phyloP scores from a whole-genome alignment of 768 basidiomycete species.

The Lactarius vividus region DNA sequence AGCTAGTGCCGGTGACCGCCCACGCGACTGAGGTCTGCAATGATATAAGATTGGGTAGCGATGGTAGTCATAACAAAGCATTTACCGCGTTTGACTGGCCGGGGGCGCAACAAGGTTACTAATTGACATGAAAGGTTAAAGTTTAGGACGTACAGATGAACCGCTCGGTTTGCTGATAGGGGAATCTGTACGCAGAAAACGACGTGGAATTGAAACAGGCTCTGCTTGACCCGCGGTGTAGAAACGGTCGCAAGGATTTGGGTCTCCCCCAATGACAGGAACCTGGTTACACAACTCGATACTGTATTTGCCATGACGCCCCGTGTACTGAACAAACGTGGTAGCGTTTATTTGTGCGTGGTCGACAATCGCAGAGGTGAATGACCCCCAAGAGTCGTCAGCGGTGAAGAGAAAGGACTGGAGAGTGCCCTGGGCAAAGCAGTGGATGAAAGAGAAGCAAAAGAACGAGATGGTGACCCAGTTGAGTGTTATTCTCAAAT shows the following conservation, averaged over 20 bases:
- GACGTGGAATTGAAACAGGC: conserved; percentile 32
- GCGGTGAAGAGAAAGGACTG: conserved; percentile 48
- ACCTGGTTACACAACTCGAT: conserved; percentile 47
- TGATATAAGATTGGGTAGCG: not conserved
- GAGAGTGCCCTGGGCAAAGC: conserved; percentile 50
- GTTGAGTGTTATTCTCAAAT: conserved; percentile 35
- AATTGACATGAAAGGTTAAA: not conserved
- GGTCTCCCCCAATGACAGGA: conserved; percentile 35
- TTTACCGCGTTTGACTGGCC: not conserved
- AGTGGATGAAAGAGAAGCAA: conserved; percentile 48
- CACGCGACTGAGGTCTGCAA: conserved; percentile 3
- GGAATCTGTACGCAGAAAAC: not conserved
- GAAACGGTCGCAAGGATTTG: conserved; percentile 23
- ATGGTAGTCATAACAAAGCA: not conserved
- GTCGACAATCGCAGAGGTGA: conserved; percentile 41
- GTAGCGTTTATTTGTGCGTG: conserved; percentile 37
- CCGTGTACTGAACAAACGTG: conserved; percentile 35
- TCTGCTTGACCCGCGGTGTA: conserved; percentile 31
- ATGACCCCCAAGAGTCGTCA: conserved; percentile 41
- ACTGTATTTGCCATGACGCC: conserved; percentile 31
- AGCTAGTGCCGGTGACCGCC: not conserved
- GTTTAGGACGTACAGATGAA: not conserved
- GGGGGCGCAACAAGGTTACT: not conserved
- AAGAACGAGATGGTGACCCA: conserved; percentile 44
- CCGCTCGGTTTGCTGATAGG: too few species aligned